These are phyloP conservation scores for Picea glauca DNA, from an alignment of 75 land plant species.

Conservation along the genomic window DNA sequence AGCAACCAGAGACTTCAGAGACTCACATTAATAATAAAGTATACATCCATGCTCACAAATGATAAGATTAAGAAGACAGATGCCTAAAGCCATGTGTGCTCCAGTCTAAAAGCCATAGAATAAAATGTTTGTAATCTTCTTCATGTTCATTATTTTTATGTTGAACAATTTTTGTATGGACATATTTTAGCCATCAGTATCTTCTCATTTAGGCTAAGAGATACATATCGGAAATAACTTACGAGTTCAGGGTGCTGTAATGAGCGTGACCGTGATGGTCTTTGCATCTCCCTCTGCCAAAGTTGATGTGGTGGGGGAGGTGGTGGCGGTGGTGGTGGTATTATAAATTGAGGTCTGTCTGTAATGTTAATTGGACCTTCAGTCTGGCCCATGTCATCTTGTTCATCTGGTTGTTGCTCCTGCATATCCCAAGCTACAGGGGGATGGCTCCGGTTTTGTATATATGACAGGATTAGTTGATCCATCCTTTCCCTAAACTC, in stretches of 20 bases:
- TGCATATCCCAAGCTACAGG: slow-evolving; percentile 77
- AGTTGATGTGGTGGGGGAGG: slow-evolving; percentile 63
- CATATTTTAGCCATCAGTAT: neutral
- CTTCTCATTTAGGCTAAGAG: neutral
- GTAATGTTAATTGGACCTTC: slow-evolving; percentile 31
- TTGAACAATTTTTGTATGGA: neutral
- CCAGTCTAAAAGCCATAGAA: no score
- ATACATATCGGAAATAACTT: neutral
- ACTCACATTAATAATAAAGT: neutral
- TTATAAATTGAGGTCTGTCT: slow-evolving; percentile 37
- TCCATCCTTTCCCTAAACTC: slow-evolving; percentile 93
- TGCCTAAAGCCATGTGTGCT: neutral
- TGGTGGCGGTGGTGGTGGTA: slow-evolving; percentile 88
- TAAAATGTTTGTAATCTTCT: neutral
- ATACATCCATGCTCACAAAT: neutral
- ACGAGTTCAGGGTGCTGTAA: slow-evolving; percentile 65
- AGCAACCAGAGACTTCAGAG: slow-evolving; percentile 7
- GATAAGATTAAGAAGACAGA: neutral
- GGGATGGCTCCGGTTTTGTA: slow-evolving; percentile 66
- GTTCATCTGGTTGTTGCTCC: slow-evolving; percentile 39
- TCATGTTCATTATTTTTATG: neutral
- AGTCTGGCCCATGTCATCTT: slow-evolving; percentile 25
- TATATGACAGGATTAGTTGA: slow-evolving; percentile 81
- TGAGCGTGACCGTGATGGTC: slow-evolving; percentile 50
- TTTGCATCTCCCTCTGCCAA: slow-evolving; percentile 69